phyloP scores from a whole-genome alignment of 2,329 filamentous ascomycete genomes.

The Aspergillus sp. region DNA sequence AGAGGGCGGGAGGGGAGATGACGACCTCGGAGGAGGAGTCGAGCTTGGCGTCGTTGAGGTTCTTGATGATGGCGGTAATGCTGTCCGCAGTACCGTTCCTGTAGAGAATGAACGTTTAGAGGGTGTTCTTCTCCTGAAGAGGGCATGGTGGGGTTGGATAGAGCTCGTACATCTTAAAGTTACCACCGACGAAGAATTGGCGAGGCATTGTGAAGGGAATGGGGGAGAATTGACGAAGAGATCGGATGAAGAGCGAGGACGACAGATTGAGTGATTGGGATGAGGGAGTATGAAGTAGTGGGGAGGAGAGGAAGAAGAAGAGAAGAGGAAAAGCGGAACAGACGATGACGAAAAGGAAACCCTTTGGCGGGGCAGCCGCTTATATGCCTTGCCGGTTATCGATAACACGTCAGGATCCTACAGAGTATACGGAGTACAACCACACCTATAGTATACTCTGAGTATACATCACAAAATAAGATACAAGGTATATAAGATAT shows the following conservation, averaged over 20 bases:
- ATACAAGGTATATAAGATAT: too few species aligned
- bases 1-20: constrained; percentile 84
- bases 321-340: constrained; percentile 2
- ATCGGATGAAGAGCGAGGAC: constrained; percentile 5
- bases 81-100: constrained; percentile 93
- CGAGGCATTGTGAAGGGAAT: constrained; percentile 71
- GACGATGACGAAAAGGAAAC: constrained; percentile 14
- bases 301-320: constrained; percentile 5
- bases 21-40: constrained; percentile 73
- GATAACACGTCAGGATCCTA: constrained; percentile 11
- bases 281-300: too few species aligned
- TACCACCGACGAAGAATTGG: constrained; percentile 96
- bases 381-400: constrained; percentile 15
- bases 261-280: constrained; percentile 2
- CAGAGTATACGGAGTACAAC: background rate
- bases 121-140: constrained; percentile 9
- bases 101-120: constrained; percentile 25
- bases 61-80: constrained; percentile 86
- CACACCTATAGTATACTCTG: background rate
- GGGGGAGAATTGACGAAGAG: constrained; percentile 9
- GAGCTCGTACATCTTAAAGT: constrained; percentile 91
- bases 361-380: constrained; percentile 4
- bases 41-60: constrained; percentile 82
- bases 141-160: background rate
- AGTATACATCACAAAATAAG: background rate